phyloP scores from a whole-genome alignment of 176 grass and related monocot species.

The Melocanna baccifera region DNA sequence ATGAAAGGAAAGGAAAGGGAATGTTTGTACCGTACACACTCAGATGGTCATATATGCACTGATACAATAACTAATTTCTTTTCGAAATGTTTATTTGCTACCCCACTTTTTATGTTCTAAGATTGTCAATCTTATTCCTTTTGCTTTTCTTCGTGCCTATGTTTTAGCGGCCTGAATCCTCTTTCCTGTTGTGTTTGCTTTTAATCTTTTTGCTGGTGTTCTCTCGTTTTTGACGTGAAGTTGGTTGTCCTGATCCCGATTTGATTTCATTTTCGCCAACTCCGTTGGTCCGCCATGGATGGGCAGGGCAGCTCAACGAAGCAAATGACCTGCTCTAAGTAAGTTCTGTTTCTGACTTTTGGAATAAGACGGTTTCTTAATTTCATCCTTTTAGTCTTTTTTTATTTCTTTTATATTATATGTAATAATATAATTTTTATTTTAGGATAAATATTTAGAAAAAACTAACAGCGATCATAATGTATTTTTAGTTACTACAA shows the following conservation, averaged over 20 bases:
- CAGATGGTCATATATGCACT: neutral
- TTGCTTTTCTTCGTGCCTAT: neutral
- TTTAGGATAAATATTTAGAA: no score
- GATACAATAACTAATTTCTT: neutral
- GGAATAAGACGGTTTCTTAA: no score
- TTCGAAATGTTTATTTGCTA: neutral
- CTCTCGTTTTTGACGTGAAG: slow-evolving; percentile 13
- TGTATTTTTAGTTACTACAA: no score
- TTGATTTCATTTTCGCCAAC: neutral
- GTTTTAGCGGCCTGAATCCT: neutral
- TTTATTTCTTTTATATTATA: no score
- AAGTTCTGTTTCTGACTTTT: no score
- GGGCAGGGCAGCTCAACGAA: slow-evolving; percentile 5
- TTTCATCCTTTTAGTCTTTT: no score
- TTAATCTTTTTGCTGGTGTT: neutral
- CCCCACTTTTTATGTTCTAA: neutral
- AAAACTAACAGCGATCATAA: no score
- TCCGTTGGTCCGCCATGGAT: neutral
- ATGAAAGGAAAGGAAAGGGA: neutral
- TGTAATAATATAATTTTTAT: no score
- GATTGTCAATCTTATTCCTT: neutral
- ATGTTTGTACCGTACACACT: neutral
- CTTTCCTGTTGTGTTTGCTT: neutral
- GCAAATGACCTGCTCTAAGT: neutral
- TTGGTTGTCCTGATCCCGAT: neutral